A percentile compares a stretch with the other conserved stretches of the same genome.
phyloP scores from a whole-genome alignment of 2,329 filamentous ascomycete genomes.

The Dactylellina haptotyla region DNA sequence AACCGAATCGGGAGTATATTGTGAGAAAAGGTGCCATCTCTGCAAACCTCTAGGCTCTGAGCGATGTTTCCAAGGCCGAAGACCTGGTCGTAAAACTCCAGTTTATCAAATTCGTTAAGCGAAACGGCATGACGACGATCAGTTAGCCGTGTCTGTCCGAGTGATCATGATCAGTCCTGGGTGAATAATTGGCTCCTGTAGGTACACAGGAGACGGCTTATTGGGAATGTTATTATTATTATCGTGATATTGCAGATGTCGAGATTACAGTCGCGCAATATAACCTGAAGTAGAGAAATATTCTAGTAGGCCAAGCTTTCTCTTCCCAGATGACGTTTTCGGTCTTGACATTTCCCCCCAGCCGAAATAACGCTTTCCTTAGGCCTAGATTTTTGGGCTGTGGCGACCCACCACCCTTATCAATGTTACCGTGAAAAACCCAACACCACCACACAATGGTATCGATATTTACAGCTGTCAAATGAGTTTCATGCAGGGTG shows the following conservation, averaged over 20 bases:
- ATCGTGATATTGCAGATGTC: not conserved
- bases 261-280: not conserved
- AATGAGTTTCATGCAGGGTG: conserved; percentile 2
- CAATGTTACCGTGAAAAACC: too few species aligned
- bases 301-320: too few species aligned
- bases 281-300: too few species aligned
- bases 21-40: too few species aligned
- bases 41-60: too few species aligned
- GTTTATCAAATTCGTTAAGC: not conserved
- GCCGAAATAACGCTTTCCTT: too few species aligned
- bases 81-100: not conserved
- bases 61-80: not conserved
- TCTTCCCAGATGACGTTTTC: too few species aligned
- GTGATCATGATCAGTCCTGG: not conserved
- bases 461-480: not conserved
- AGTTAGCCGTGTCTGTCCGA: not conserved
- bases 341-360: too few species aligned
- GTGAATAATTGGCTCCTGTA: not conserved
- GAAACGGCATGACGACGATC: not conserved
- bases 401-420: too few species aligned
- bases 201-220: not conserved
- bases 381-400: too few species aligned
- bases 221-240: not conserved
- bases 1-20: conserved; percentile 1
- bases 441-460: too few species aligned